Base-by-base conservation (phyloP, 768 basidiomycete species). In the Kwoniella sp. region DNA sequence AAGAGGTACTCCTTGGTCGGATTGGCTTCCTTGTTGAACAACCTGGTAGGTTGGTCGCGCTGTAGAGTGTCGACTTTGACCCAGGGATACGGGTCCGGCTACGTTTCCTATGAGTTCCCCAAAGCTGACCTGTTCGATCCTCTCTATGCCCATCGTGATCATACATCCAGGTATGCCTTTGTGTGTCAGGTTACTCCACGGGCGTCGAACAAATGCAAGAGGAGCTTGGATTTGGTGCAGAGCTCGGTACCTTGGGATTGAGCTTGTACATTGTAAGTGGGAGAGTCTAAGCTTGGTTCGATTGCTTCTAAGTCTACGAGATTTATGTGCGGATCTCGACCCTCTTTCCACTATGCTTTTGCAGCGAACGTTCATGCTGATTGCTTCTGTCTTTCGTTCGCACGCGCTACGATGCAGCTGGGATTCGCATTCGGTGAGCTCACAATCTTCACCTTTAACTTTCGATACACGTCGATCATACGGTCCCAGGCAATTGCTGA, bases 121-220 rank as follows among this genome's bases (percentile, higher is more conserved):
- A n/a, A 20, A 31, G 28, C 53, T 17, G 53, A n/a, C 20, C 25
- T 53, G 17, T 25, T 28, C 7, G 29, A n/a, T 9, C 20, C 4
- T 56, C 15, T 37, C 23, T 37, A 5, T 37, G 34, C 34, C 13
- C 13, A 13, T n/a, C n/a, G n/a, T n/a, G 53, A 54, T 41, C 4
- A 30, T 9, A 4, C 5, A 8, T 59, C 4, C 37, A 71, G 70
- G 70, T 68, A 15, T 68, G 68, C 37, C 52, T 73, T 2, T 73
- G 71, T 45, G 71, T 67, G 15, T 69, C 68, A 15, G 71, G 71
- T 25, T 73, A 69, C 55, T 67, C 64, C 9, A 73, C 71, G 23
- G 71, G 71, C 1, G 71, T 68, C 20, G 61, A 58, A 37, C 65
- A 69, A 60, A 73, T 70, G 65, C 61, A 67, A 47, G 68, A 73